phyloP scores from a whole-genome alignment of 495 filamentous ascomycete genomes.

The Penicillium malachiteum region DNA sequence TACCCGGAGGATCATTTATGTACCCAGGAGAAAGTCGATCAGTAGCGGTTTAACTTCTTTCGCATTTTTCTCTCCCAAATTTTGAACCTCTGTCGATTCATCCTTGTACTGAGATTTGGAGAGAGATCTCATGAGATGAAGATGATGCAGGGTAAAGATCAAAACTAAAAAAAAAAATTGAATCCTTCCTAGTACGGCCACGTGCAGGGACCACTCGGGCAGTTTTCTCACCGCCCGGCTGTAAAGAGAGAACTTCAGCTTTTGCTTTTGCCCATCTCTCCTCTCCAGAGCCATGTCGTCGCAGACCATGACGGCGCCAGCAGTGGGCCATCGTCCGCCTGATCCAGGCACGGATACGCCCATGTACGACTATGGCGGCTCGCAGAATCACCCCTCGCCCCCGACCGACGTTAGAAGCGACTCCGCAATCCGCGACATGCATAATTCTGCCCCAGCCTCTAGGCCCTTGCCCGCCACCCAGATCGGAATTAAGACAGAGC shows the following conservation, averaged over 20 bases:
- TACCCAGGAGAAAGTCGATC: conserved; percentile 1
- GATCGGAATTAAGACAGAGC: conserved; percentile 40
- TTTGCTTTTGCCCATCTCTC: conserved; percentile 29
- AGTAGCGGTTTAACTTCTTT: conserved; percentile 2
- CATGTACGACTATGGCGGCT: conserved; percentile 41
- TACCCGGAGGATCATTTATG: conserved; percentile 22
- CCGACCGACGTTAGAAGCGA: conserved; percentile 40
- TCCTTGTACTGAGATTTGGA: too few relatives aligned
- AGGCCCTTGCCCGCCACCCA: conserved; percentile 32
- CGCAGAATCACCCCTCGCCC: conserved; percentile 31
- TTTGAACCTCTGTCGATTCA: not conserved
- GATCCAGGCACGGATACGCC: conserved; percentile 45
- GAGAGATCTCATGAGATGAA: too few relatives aligned
- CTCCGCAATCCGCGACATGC: conserved; percentile 48
- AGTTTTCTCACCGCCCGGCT: conserved; percentile 33
- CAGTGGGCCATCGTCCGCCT: conserved; percentile 52
- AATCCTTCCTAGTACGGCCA: conserved; percentile 15
- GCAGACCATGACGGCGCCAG: conserved; percentile 58
- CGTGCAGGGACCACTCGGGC: conserved; percentile 27
- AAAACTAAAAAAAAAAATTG: not conserved
- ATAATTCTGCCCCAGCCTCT: conserved; percentile 45
- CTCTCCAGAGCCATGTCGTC: conserved; percentile 51
- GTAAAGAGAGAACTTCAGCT: conserved; percentile 31
- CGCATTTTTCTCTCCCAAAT: not conserved
- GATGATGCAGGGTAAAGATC: not conserved